Conservation (phyloP, 305 asterid species). For the Rubia tinctorum region DNA sequence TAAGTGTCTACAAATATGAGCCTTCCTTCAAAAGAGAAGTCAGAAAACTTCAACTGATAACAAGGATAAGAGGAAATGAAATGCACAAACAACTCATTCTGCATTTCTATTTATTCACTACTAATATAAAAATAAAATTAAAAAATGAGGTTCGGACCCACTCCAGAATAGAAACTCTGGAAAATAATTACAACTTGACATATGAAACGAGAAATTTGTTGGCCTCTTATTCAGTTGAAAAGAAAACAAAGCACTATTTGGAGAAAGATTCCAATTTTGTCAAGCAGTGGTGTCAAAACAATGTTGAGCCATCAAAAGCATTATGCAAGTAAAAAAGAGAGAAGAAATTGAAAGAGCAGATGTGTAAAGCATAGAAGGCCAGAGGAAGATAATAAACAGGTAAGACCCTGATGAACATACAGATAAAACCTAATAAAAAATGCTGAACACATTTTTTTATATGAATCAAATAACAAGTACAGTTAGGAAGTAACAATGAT, state of each 20-base stretch:
- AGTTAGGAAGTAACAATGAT: too few relatives aligned
- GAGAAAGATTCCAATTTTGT: neutral
- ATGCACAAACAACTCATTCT: neutral
- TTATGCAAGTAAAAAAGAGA: neutral
- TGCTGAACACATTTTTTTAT: neutral
- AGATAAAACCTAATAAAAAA: too few relatives aligned
- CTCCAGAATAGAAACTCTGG: neutral
- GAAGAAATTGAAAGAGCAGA: neutral
- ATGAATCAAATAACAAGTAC: neutral
- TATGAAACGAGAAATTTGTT: neutral
- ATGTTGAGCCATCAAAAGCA: neutral
- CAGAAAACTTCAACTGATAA: conserved; percentile 21
- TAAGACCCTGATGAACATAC: too few relatives aligned
- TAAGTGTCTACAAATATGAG: conserved; percentile 88
- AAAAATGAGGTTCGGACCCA: neutral
- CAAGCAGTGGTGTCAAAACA: neutral
- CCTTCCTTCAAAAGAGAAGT: conserved; percentile 52
- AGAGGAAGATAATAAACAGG: neutral
- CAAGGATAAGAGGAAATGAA: neutral
- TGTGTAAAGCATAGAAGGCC: neutral
- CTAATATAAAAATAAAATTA: neutral
- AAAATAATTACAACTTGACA: neutral
- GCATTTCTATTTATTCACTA: neutral
- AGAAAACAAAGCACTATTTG: neutral
- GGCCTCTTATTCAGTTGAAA: neutral